Evolutionary conservation across 495 filamentous ascomycete species (phyloP).

Genomic region (Aspergillus asperescens): DNA sequence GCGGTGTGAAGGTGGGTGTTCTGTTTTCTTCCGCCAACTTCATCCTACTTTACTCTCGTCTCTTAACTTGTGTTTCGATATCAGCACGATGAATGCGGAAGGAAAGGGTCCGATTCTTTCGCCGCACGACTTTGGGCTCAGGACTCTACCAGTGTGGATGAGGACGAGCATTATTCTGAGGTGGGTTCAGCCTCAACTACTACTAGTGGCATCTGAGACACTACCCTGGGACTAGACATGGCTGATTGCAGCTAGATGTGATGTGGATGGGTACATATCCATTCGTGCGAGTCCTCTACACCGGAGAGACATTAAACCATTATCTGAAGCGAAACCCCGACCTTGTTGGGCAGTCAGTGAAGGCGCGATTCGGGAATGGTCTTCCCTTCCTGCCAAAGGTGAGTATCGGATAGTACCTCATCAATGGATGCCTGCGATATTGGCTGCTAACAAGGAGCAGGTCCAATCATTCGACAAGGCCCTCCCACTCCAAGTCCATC

Average conservation of each 20-base stretch:
- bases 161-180: constrained; percentile 45
- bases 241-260: constrained; percentile 51
- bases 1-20: constrained; percentile 35
- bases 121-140: constrained; percentile 40
- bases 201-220: too few species aligned
- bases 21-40: too few species aligned
- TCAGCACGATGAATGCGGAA: constrained; percentile 48
- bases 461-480: constrained; percentile 75
- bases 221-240: too few species aligned
- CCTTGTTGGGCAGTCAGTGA: constrained; percentile 59
- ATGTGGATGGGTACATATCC: constrained; percentile 86
- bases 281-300: constrained; percentile 53
- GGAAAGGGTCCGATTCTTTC: constrained; percentile 40
- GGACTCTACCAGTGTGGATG: constrained; percentile 31
- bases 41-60: not conserved
- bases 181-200: constrained; percentile 11
- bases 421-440: too few species aligned
- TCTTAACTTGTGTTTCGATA: not conserved
- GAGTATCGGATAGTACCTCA: too few species aligned
- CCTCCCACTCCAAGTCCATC: constrained; percentile 76
- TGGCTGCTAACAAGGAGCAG: constrained; percentile 29
- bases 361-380: constrained; percentile 58
- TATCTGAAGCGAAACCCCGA: constrained; percentile 60
- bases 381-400: constrained; percentile 74
- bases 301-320: constrained; percentile 59